These are phyloP conservation scores for Arthrobotrys sinensis DNA, from an alignment of 2,329 filamentous ascomycete species.

Conservation along the genomic window DNA sequence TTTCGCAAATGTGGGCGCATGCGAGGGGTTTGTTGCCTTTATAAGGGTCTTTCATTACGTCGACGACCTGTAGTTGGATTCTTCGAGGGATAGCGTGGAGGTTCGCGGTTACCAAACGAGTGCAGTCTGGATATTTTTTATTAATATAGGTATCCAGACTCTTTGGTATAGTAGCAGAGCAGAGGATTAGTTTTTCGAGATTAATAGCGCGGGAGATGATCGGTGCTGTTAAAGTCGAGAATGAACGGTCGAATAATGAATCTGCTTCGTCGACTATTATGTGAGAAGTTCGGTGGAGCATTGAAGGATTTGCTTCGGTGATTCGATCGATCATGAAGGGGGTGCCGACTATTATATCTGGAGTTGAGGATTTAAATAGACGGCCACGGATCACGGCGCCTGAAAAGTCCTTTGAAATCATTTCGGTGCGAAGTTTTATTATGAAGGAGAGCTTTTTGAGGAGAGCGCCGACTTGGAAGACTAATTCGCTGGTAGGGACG, in stretches of 20 bases:
- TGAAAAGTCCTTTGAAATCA: constrained; percentile 83
- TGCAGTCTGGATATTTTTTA: constrained; percentile 84
- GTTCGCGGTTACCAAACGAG: constrained; percentile 91
- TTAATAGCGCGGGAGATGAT: constrained; percentile 87
- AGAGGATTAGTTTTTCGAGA: constrained; percentile 87
- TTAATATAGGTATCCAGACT: constrained; percentile 89
- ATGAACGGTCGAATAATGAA: constrained; percentile 93
- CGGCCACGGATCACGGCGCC: constrained; percentile 85
- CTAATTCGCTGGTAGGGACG: constrained; percentile 92
- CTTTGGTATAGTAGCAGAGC: constrained; percentile 94
- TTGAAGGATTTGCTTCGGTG: constrained; percentile 88
- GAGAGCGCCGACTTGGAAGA: constrained; percentile 85
- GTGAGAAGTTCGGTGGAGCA: constrained; percentile 90
- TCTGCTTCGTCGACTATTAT: constrained; percentile 96
- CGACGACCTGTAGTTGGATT: constrained; percentile 92
- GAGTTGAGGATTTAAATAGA: constrained; percentile 80
- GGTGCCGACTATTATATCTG: constrained; percentile 70
- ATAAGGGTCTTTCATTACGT: constrained; percentile 93
- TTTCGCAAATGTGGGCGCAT: constrained; percentile 94
- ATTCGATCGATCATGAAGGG: constrained; percentile 92
- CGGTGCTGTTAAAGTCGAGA: constrained; percentile 83
- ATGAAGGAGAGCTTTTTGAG: constrained; percentile 87
- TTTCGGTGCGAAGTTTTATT: constrained; percentile 86
- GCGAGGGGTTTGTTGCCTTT: constrained; percentile 92
- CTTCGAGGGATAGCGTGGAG: constrained; percentile 94